Base-by-base conservation (phyloP, 176 grass and related monocot species). In the Carex scoparia region DNA sequence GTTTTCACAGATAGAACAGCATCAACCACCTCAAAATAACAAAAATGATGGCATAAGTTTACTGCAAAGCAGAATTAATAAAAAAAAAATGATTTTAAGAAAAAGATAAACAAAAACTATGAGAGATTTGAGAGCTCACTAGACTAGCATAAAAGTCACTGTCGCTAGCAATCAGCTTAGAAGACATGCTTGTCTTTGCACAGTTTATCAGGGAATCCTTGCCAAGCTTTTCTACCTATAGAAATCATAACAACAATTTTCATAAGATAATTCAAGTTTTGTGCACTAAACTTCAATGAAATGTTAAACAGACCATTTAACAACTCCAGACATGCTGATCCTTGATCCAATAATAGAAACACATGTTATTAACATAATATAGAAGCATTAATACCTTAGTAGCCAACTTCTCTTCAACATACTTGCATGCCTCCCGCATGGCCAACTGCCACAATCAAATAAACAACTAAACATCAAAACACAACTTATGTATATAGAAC, bases 181-280 rank as follows among this genome's bases (percentile, higher is more conserved):
- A 98, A 31, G 96, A 98, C 93, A 98, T 98, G 89, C 96, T 98
- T 54, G 96, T 98, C 86, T 95, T 98, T 76, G 93, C 93, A 86
- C 90, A 95, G 87, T 98, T 98, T 57, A 94, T 83, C 82, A 98
- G 91, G 30, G 90, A 95, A 90, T 92, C 90, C 67, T 98, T 95
- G 27, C 93, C 95, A 84, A 98, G 93, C 59, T 92, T 94, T 61
- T 95, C 91, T 77, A 98, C 96, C 93, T 98, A 87, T 84, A 89
- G 67, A 35, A 83, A 83, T 83, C 35, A 83, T 83, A 65, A 83
- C 10, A 55, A 65, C 63, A 66, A 46, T 23, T 15, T 68, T 65
- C 80, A 67, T 83, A 44, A 67, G 16, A 4, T 62, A 37, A 30
- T 54, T 28, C 38, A 62, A 14, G 10, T 81, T 53, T 35, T 79